Base-by-base conservation (phyloP, 2,329 filamentous ascomycete genomes). In the Cladosporium velox region DNA sequence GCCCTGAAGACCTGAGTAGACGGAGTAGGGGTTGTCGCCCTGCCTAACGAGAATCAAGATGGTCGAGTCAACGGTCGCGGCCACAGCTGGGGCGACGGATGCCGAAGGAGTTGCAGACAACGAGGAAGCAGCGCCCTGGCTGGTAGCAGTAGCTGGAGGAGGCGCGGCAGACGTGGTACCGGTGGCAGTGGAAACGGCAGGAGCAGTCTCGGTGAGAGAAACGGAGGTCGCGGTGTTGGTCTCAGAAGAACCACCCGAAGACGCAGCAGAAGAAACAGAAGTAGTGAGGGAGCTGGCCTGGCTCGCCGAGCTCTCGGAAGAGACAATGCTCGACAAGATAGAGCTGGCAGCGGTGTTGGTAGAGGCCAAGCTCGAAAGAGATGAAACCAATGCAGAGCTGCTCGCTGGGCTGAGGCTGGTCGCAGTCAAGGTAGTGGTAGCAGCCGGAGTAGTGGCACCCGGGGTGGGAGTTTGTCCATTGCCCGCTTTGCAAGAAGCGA, bases 1-100 rank as follows among this genome's bases (percentile, higher is more conserved):
- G 66, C 80, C 86, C 71, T 86, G 83, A 8, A 89, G 80, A 32
- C 86, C 86, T 15, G 82, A 82, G 38, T 79, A 81, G 14, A 83
- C 83, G 30, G 82, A 81, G 24, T 76, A 77, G 11, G 83, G 83
- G 2, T 83, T 80, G 28, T 78, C 76, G 44, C 79, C 70, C 71
- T 88, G 84, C 8, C 64, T 49, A 24, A 62, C 51, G 49, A 66
- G 59, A 21, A 66, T 21, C 12, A 66, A 59, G 34, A 66, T 57
- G 6, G 58, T 66, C 10, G 51, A 57, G 34, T 60, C 59, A 18
- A 62, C 59, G 3, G 57, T 61, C 30, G 57, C 57, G 24, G 47
- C 59, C 28, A 38, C 57, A 32, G 58, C 58, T 24, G 64, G 57
- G 49, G 55, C 47, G 32, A 54, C 63, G 52, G 63, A 60, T 7